Evolutionary conservation across 371 early-diverging fungal species (phyloP).

Genomic region (Saksenaea vasiformis): DNA sequence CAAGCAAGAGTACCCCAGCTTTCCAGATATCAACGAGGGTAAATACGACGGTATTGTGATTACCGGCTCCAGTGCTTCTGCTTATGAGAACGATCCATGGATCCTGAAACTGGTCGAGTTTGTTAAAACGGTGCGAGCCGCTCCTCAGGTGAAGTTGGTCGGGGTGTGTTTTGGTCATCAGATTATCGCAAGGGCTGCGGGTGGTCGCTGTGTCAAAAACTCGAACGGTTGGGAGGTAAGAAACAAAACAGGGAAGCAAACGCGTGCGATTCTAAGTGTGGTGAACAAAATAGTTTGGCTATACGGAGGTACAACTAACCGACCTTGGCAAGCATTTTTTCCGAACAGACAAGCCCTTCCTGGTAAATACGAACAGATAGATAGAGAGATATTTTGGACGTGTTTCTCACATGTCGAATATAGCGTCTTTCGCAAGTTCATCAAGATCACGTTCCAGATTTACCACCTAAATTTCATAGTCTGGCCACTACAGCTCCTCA

Average conservation of each 20-base stretch:
- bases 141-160: conserved; percentile 23
- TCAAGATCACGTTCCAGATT: conserved; percentile 61
- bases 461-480: conserved; percentile 55
- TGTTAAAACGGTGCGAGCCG: conserved; percentile 28
- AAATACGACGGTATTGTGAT: conserved; percentile 35
- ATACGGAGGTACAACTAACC: conserved; percentile 38
- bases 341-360: conserved; percentile 20
- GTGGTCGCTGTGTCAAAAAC: conserved; percentile 58
- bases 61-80: conserved; percentile 36
- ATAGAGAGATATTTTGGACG: neutral
- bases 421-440: conserved; percentile 69
- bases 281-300: conserved; percentile 40
- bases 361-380: conserved; percentile 19
- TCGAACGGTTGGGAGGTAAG: conserved; percentile 72
- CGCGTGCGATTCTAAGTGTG: too few relatives aligned
- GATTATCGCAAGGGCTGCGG: conserved; percentile 68
- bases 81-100: conserved; percentile 62
- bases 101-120: conserved; percentile 56
- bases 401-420: neutral
- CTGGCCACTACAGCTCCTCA: conserved; percentile 49
- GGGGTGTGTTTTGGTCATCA: conserved; percentile 85
- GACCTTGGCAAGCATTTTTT: conserved; percentile 42
- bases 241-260: neutral
- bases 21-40: conserved; percentile 27
- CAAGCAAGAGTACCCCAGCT: conserved; percentile 41